These are phyloP conservation scores for Cutaneotrichosporon cutaneum DNA, from an alignment of 1,284 basidiomycete genomes.

Conservation along the genomic window DNA sequence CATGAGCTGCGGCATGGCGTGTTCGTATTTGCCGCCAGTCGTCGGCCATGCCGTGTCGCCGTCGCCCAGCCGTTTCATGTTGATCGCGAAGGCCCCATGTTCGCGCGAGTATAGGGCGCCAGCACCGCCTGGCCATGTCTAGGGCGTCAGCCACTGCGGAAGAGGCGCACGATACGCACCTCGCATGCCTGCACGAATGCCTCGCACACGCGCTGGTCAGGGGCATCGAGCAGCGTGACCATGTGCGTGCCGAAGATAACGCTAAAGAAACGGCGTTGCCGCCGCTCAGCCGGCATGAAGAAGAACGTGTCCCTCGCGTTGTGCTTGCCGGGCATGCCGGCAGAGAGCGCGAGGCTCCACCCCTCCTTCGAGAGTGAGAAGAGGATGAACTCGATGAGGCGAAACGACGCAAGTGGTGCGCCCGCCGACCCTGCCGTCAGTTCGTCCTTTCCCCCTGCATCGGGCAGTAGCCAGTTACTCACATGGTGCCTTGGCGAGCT, in stretches of 20 bases:
- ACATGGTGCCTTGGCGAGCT: conserved; percentile 4
- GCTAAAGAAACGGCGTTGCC: not conserved
- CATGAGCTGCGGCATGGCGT: conserved; percentile 5
- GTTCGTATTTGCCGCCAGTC: conserved; percentile 1
- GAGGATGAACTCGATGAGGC: conserved; percentile 15
- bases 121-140: conserved; percentile 4
- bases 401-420: not conserved
- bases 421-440: not conserved
- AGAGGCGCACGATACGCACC: not conserved
- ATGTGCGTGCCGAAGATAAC: not conserved
- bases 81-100: not conserved
- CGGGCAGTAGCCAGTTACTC: not conserved
- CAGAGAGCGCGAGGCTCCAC: conserved; percentile 6
- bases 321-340: conserved; percentile 8
- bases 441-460: not conserved
- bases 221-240: conserved; percentile 3
- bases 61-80: not conserved
- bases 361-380: conserved; percentile 13
- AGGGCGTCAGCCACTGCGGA: not conserved
- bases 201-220: not conserved
- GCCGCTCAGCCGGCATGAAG: not conserved
- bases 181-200: not conserved
- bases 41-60: not conserved
- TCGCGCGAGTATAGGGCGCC: conserved; percentile 3
- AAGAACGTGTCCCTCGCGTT: not conserved